Evolutionary conservation across 2,329 filamentous ascomycete species (phyloP), one percentile per base, ranked within the genome.

Genomic region (Coniochaeta ligniaria): DNA sequence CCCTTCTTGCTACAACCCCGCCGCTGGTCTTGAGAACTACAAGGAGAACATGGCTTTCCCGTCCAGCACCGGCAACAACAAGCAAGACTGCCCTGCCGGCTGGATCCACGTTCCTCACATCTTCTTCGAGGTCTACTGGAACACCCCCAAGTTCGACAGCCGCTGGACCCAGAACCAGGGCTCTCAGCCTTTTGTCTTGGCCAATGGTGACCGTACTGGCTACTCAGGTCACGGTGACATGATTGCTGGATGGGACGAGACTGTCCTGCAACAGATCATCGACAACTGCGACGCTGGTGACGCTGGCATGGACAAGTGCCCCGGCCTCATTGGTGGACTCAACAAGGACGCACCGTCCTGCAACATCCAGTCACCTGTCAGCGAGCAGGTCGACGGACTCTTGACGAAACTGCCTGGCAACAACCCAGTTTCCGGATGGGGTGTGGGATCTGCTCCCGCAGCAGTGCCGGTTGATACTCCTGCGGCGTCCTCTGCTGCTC

Each of bases 201-300:
- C 87, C 64, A 86, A 86, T 68, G 88, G 88, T 52, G 88, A 92
- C 61, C 76, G 80, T 22, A 90, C 89, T 12, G 89, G 89, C 60
- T 91, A 83, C 75, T 84, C 84, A 66, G 81, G 82, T 62, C 89
- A 92, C 73, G 88, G 80, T 56, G 89, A 92, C 72, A 92, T 92
- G 75, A 73, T 89, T 65, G 84, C 89, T 63, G 89, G 83, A 17
- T 92, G 90, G 90, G 84, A 92, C 65, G 78, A 83, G 63, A 72
- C 76, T 31, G 79, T 81, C 54, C 84, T 91, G 57, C 85, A 89
- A 72, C 77, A 82, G 63, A 88, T 89, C 64, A 85, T 91, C 65
- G 79, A 89, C 69, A 83, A 77, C 58, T 91, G 90, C 76, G 77
- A 86, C 66, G 82, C 81, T 54, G 81, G 84, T 57, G 80, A 80